phyloP scores from a whole-genome alignment of 2,329 filamentous ascomycete species.

The Microascus cirrosus region DNA sequence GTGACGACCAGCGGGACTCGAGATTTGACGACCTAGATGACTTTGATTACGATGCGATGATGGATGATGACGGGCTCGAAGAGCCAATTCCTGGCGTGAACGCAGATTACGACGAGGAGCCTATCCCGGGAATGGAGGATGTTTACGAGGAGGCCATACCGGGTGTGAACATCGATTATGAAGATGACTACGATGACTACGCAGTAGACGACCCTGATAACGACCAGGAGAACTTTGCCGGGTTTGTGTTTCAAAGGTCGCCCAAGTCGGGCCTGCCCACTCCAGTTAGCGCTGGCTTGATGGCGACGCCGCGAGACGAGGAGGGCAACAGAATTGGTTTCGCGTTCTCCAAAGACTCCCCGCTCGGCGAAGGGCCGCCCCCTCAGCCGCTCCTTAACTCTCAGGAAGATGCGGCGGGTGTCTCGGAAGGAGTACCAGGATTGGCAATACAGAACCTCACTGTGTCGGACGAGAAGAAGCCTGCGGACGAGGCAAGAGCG shows the following conservation, averaged over 20 bases:
- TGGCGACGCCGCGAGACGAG: conserved; percentile 42
- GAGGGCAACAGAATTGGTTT: conserved; percentile 45
- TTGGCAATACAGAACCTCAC: conserved; percentile 30
- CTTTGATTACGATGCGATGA: conserved; percentile 52
- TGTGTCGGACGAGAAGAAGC: conserved; percentile 1
- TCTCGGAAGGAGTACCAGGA: conserved; percentile 16
- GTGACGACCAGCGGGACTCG: conserved; percentile 27
- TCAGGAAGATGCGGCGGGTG: neutral
- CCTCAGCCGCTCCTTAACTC: neutral
- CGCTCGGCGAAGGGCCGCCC: conserved; percentile 5
- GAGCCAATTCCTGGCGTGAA: conserved; percentile 55
- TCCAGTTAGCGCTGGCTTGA: conserved; percentile 33
- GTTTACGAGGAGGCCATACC: conserved; percentile 11
- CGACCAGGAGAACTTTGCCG: conserved; percentile 50
- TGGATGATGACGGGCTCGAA: conserved; percentile 54
- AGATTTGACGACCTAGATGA: conserved; percentile 53
- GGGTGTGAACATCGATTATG: conserved; percentile 12
- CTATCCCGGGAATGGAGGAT: conserved; percentile 19
- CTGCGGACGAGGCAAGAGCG: neutral
- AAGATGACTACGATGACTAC: conserved; percentile 11
- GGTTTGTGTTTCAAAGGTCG: conserved; percentile 46
- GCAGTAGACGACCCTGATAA: conserved; percentile 34
- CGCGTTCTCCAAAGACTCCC: conserved; percentile 35
- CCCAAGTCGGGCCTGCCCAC: conserved; percentile 37
- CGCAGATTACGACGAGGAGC: conserved; percentile 31